Percentiles rank a stretch among this genome's conserved stretches.
phyloP scores from a whole-genome alignment of 2,329 filamentous ascomycete genomes.

The Nemania sp. region DNA sequence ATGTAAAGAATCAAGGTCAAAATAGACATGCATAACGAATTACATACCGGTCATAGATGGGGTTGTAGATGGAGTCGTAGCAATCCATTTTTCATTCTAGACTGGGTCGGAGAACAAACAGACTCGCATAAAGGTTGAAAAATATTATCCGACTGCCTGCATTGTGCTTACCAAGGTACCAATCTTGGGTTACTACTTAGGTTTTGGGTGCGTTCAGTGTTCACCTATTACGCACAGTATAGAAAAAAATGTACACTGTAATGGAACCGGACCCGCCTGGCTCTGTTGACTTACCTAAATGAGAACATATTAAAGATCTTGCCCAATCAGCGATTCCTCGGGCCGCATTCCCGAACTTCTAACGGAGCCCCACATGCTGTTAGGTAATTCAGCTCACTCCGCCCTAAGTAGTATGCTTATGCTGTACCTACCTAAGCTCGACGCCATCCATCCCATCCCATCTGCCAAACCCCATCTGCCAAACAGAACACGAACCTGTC shows the following conservation, averaged over 20 bases:
- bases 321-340: conserved; percentile 36
- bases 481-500: conserved; percentile 13
- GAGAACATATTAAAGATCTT: conserved; percentile 26
- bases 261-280: neutral
- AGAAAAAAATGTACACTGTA: neutral
- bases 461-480: neutral
- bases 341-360: conserved; percentile 37
- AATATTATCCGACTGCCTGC: neutral
- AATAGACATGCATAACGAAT: conserved; percentile 18
- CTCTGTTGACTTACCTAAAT: conserved; percentile 24
- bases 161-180: neutral
- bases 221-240: no score
- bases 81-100: neutral
- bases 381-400: conserved; percentile 36
- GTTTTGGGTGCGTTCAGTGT: no score
- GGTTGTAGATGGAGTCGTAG: neutral
- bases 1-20: conserved; percentile 12
- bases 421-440: neutral
- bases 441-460: neutral
- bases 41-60: conserved; percentile 3
- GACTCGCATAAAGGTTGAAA: conserved; percentile 2
- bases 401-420: conserved; percentile 1
- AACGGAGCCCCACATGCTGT: conserved; percentile 23
- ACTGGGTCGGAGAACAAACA: neutral
- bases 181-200: no score